Base-by-base conservation (phyloP, 306 rosid species). In the Prosopis cineraria region DNA sequence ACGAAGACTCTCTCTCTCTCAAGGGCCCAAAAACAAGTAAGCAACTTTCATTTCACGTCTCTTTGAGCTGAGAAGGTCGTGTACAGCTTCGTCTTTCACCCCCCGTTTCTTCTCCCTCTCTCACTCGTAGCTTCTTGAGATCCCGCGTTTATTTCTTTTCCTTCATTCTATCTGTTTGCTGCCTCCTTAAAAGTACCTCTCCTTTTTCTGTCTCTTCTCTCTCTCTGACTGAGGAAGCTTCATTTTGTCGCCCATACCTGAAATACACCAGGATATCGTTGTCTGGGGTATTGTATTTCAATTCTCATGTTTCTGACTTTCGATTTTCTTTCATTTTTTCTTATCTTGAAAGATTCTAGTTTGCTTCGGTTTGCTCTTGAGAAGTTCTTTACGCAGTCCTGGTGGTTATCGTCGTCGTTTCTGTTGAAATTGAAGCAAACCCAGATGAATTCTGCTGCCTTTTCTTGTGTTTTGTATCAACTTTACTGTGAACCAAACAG, bases 391-490 rank as follows among this genome's bases (percentile, higher is more conserved):
- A 33, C 52, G 13, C 3, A 10, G 10, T 37, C 37, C 17, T 64
- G 45, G 27, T 19, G 20, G 66, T 29, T 17, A 19, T 48, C 43
- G 31, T 59, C 12, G n/a, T 29, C 19, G 66, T 64, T 33, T 20
- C 40, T 47, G 10, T 55, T 52, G 68, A 33, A 6, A 13, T 76
- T 60, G 44, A 75, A 41, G 73, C 47, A 58, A 45, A 65, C 47
- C 62, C 65, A 83, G 70, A 70, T 73, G 50, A 70, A 67, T 37
- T 75, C 37, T 45, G 68, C 10, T 62, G 3, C 29, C 2, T 39
- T 3, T 64, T 52, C n/a, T 72, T 48, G 19, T 27, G 16, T 60
- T 63, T 74, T 30, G 30, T 39, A 31, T 43, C 39, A 13, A 68
- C 65, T 24, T 59, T 29, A 9, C 59, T 25, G 36, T 29, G 34